These are phyloP conservation scores for Salvia sclarea DNA, from an alignment of 305 asterid genomes.

Conservation along the genomic window DNA sequence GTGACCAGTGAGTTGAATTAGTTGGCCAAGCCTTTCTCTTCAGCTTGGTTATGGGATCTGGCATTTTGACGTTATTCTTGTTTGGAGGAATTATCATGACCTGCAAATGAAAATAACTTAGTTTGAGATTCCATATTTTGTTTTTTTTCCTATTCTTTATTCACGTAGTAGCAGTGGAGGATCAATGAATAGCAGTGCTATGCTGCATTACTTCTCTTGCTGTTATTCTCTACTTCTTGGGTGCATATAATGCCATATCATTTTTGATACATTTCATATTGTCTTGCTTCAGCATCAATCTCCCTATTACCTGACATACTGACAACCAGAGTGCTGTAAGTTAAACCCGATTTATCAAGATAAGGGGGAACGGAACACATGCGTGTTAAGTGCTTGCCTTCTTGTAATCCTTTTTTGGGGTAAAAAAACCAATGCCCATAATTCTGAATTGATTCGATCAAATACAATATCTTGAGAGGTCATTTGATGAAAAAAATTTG, in stretches of 20 bases:
- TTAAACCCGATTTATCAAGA: background rate
- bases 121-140: background rate
- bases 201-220: slow-evolving; percentile 4
- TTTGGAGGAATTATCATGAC: background rate
- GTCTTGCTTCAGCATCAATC: background rate
- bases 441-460: background rate
- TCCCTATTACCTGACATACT: slow-evolving; percentile 1
- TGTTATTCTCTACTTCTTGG: slow-evolving; percentile 16
- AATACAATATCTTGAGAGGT: background rate
- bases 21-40: background rate
- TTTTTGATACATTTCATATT: background rate
- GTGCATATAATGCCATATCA: slow-evolving; percentile 1
- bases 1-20: background rate
- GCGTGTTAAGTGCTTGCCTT: background rate
- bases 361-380: background rate
- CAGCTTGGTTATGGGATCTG: background rate
- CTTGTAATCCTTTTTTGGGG: background rate
- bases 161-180: background rate
- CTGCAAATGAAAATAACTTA: slow-evolving; percentile 9
- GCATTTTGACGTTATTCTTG: slow-evolving; percentile 3
- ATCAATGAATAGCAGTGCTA: background rate
- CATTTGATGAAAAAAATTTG: background rate
- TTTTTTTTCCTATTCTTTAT: background rate
- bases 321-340: background rate
- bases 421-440: background rate